These are phyloP conservation scores for Royoungia palumana DNA, from an alignment of 768 basidiomycete genomes.

Conservation along the genomic window DNA sequence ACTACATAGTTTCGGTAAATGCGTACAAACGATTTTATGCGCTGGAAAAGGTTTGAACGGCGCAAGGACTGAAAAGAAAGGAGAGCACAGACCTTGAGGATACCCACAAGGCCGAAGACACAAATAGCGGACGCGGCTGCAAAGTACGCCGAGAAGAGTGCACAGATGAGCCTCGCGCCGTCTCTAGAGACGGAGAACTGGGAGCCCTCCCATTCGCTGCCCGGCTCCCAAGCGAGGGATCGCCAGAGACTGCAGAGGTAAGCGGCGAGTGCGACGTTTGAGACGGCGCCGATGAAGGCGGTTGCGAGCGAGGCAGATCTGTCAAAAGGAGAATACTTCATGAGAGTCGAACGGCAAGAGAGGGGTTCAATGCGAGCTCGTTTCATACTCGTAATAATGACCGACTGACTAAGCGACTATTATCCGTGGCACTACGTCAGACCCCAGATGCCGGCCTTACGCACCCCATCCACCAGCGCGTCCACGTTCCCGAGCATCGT, in stretches of 20 bases:
- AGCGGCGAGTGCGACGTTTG: slow-evolving; percentile 39
- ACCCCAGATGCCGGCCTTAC: slow-evolving; percentile 87
- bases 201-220: slow-evolving; percentile 49
- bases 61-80: neutral
- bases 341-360: neutral
- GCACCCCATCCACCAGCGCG: slow-evolving; percentile 81
- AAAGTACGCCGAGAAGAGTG: slow-evolving; percentile 64
- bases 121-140: slow-evolving; percentile 61
- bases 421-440: slow-evolving; percentile 37
- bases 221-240: slow-evolving; percentile 44
- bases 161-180: slow-evolving; percentile 51
- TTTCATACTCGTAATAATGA: slow-evolving; percentile 3
- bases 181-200: slow-evolving; percentile 40
- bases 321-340: slow-evolving; percentile 7
- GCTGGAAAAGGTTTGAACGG: slow-evolving; percentile 36
- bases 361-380: neutral
- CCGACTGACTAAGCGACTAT: slow-evolving; percentile 11
- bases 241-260: slow-evolving; percentile 44
- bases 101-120: slow-evolving; percentile 63
- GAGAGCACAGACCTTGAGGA: slow-evolving; percentile 55
- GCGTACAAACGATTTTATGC: slow-evolving; percentile 60
- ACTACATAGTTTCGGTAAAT: slow-evolving; percentile 82
- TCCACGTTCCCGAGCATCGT: slow-evolving; percentile 90
- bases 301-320: slow-evolving; percentile 38
- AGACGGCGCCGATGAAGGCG: slow-evolving; percentile 38